Base-by-base conservation (phyloP, 257 asterid genomes). In the Anisodus tanguticus region DNA sequence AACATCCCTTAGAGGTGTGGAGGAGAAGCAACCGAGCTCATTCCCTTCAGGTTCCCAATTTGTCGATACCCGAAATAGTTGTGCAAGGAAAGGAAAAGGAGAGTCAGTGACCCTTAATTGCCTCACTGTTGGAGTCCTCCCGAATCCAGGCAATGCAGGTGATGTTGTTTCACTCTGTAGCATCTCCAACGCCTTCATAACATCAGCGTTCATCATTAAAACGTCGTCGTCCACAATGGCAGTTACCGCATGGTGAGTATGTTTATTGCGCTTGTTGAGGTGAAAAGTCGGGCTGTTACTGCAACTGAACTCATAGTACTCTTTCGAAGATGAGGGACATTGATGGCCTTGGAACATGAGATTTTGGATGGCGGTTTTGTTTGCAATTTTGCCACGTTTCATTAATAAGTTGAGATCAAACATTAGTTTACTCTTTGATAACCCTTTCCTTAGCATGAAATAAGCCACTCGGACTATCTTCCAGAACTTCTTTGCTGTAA, bases 281-380 rank as follows among this genome's bases (percentile, higher is more conserved):
- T 86, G 83, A 85, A 88, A 88, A 55, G 91, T 91, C 0, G 97
- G 98, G 87, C 92, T 94, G 90, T 86, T 89, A 39, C 95, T 88
- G 93, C 97, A 94, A 90, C 97, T 94, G 89, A 92, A 93, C 90
- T 94, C 98, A 85, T 93, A 89, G 26, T 22, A 22, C 26, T 22
- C 26, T 22, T 22, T 22, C 26, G 26, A 22, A 22, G 26, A 22
- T 22, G 26, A 22, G 26, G 26, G 26, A 22, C 26, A 22, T 22
- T 22, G 26, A 22, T 22, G 26, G 26, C 26, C 26, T 22, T 22
- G 26, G 26, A 22, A 22, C 26, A 22, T 22, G 26, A 22, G 26
- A 58, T 69, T 69, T 8, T 85, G 77, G 15, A 81, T 31, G 79
- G 89, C 86, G 59, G 89, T 74, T 82, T 89, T 89, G 16, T 91